Evolutionary conservation across 2,329 filamentous ascomycete genomes (phyloP).

Genomic region (Setomelanomma holmii): DNA sequence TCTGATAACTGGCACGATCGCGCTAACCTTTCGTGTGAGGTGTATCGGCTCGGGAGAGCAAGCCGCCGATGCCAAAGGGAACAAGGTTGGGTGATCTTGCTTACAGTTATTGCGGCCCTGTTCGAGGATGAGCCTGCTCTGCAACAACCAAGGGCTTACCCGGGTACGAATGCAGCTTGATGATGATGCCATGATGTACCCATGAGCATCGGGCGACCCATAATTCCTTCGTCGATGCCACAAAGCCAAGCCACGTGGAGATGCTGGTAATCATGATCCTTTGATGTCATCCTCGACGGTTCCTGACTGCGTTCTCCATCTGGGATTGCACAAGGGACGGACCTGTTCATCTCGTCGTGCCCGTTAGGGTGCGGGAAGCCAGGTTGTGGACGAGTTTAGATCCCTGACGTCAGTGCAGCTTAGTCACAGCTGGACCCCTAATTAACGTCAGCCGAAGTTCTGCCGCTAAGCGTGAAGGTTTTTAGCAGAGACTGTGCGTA

Average conservation of each 20-base stretch:
- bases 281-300: neutral
- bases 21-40: slow-evolving; percentile 3
- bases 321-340: neutral
- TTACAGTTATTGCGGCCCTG: neutral
- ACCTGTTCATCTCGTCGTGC: too few species aligned
- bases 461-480: neutral
- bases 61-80: neutral
- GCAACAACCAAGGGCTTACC: neutral
- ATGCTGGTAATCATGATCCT: neutral
- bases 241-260: neutral
- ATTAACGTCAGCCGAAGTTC: neutral
- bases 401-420: neutral
- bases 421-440: neutral
- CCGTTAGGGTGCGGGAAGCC: neutral
- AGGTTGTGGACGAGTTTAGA: neutral
- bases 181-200: neutral
- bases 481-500: neutral
- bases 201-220: neutral
- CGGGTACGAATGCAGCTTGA: neutral
- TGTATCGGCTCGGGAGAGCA: slow-evolving; percentile 1
- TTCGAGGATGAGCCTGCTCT: neutral
- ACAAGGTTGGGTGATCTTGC: neutral
- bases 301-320: neutral
- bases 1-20: neutral
- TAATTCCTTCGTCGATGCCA: neutral